Conservation (phyloP, 2,329 filamentous ascomycete genomes). For the Hymenoscyphus scutula region DNA sequence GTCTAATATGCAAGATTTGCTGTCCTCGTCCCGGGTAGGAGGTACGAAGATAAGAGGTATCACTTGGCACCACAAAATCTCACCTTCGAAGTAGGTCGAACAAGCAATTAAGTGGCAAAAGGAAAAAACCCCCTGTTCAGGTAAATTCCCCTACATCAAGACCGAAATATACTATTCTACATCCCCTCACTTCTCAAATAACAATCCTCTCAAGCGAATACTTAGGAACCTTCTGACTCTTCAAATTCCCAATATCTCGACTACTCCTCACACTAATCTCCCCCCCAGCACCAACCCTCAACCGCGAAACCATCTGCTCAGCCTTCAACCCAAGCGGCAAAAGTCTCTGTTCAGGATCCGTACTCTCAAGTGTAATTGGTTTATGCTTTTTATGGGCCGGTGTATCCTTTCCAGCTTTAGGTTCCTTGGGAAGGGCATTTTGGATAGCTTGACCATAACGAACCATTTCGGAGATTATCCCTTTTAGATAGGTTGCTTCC, state of each 20-base stretch:
- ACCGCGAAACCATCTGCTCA: conserved; percentile 46
- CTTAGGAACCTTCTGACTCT: conserved; percentile 74
- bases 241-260: conserved; percentile 73
- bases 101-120: not conserved
- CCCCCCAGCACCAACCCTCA: conserved; percentile 65
- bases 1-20: not conserved
- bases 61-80: not conserved
- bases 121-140: not conserved
- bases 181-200: conserved; percentile 46
- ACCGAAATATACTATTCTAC: not conserved
- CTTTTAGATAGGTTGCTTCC: conserved; percentile 63
- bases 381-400: conserved; percentile 36
- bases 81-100: not conserved
- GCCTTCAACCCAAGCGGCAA: conserved; percentile 73
- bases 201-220: conserved; percentile 80
- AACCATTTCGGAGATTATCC: conserved; percentile 64
- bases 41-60: not conserved
- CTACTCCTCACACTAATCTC: conserved; percentile 67
- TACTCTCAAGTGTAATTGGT: conserved; percentile 46
- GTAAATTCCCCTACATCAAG: not conserved
- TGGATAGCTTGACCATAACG: conserved; percentile 50
- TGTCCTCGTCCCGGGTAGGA: too few species aligned
- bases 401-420: not conserved
- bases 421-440: conserved; percentile 16
- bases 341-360: conserved; percentile 44